A percentile compares a stretch with the other conserved stretches of the same genome.
These are phyloP conservation scores for Ceratopteris richardii DNA, from an alignment of 75 land plant genomes.

Conservation along the genomic window DNA sequence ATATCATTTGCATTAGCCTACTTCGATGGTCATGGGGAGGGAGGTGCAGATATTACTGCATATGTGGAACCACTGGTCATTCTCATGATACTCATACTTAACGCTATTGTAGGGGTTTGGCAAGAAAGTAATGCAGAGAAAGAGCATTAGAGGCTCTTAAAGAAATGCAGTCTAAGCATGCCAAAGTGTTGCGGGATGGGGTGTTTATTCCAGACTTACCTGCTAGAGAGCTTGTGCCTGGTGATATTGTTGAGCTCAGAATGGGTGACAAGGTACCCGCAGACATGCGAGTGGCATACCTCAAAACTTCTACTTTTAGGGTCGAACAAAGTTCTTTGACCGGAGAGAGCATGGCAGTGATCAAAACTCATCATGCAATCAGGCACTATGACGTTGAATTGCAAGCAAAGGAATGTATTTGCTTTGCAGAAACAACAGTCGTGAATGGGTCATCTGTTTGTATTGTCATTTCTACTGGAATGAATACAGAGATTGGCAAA, in stretches of 20 bases:
- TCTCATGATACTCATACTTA: too few relatives aligned
- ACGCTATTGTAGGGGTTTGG: constrained; percentile 85
- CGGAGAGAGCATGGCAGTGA: constrained; percentile 68
- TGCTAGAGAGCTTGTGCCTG: constrained; percentile 61
- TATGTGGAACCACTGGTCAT: constrained; percentile 71
- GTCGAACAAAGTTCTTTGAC: too few relatives aligned
- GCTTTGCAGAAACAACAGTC: constrained; percentile 62
- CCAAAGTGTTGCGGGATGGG: constrained; percentile 49
- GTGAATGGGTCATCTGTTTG: constrained; percentile 55
- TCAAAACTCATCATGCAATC: constrained; percentile 40
- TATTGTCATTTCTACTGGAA: constrained; percentile 45
- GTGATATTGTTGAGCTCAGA: constrained; percentile 57
- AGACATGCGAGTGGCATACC: too few relatives aligned
- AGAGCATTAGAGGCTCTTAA: too few relatives aligned
- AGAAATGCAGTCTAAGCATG: too few relatives aligned
- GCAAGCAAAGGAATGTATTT: too few relatives aligned
- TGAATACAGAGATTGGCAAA: constrained; percentile 66
- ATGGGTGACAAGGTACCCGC: constrained; percentile 85
- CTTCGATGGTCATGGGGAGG: constrained; percentile 38
- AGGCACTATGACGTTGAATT: constrained; percentile 37
- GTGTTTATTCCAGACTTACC: constrained; percentile 32
- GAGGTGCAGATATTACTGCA: constrained; percentile 45
- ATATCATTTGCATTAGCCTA: too few relatives aligned
- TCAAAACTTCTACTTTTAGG: too few relatives aligned
- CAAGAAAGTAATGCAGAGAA: constrained; percentile 76